Evolutionary conservation across 352 stramenopile genomes (phyloP), one percentile per base, ranked within the genome.

Genomic region (Globisporangium apiculatum): DNA sequence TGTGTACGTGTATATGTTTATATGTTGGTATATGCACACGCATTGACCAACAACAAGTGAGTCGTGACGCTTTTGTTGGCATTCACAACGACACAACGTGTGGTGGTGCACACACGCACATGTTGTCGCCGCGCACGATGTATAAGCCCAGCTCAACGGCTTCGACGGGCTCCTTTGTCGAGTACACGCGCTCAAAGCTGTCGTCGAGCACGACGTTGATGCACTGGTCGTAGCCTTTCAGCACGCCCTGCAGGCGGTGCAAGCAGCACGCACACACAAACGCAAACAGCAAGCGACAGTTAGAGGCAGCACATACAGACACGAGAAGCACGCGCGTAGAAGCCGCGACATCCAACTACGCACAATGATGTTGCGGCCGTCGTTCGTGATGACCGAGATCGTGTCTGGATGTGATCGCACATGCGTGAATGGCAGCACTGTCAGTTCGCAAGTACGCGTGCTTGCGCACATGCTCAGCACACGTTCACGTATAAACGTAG

Each of bases 81-180:
- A 14, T 8, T 7, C 31, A 51, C 6, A 40, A 5, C 17, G 9
- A 17, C 31, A 10, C 17, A 7, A 17, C 7, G 45, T 9, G n/a
- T 9, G 4, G 0, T 24, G 45, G 7, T 24, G n/a, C 31, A 24
- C 24, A 24, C 9, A 53, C 76, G 64, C 74, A 95, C 87, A 97
- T 96, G 70, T 98, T 98, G 73, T 97, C 91, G 24, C 92, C 94
- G 51, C 94, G 85, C 46, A 98, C 80, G 61, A 98, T 97, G 64
- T 97, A 97, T 31, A 98, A 72, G 36, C 94, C 94, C 8, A 98
- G 73, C 60, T 91, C 79, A 18, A 96, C 86, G 24, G 86, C 79
- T 53, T 97, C 87, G 42, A 97, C 91, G 7, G 87, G 89, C 41
- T 91, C 80, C 56, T 94, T 91, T 42, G 78, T 69, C 53, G 89